Percentiles rank a stretch among this genome's conserved stretches.
Conservation (phyloP, 306 rosid genomes). For the Cucurbita maxima region DNA sequence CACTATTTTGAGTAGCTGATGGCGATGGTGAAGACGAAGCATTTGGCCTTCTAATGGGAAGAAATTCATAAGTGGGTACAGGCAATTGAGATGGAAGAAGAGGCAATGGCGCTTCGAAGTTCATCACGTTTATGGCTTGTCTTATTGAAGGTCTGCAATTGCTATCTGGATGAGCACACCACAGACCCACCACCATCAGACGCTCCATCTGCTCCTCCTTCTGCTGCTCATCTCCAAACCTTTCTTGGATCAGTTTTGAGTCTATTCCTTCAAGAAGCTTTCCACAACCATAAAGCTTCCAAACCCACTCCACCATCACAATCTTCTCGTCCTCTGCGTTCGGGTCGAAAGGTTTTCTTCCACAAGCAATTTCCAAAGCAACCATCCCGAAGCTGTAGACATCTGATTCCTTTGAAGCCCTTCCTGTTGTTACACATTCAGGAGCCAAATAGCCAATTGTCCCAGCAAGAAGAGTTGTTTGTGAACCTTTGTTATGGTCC, state of each 20-base stretch:
- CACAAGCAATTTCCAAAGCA: slow-evolving; percentile 31
- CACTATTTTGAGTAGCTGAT: neutral
- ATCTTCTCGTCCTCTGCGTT: neutral
- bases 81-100: neutral
- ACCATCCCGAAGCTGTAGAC: slow-evolving; percentile 32
- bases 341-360: slow-evolving; percentile 17
- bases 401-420: slow-evolving; percentile 13
- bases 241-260: neutral
- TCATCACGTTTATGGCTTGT: slow-evolving; percentile 17
- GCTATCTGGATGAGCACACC: slow-evolving; percentile 25
- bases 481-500: neutral
- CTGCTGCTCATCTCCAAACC: neutral
- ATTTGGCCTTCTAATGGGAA: neutral
- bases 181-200: slow-evolving; percentile 17
- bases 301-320: slow-evolving; percentile 22
- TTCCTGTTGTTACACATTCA: neutral
- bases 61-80: neutral
- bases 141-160: slow-evolving; percentile 17
- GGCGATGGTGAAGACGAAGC: neutral
- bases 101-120: slow-evolving; percentile 14
- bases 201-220: slow-evolving; percentile 7
- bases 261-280: slow-evolving; percentile 12
- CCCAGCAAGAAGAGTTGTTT: slow-evolving; percentile 7
- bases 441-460: slow-evolving; percentile 21
- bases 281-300: slow-evolving; percentile 14